Conservation (phyloP, 2,329 filamentous ascomycete genomes). For the Fusarium brevicatenulatum region DNA sequence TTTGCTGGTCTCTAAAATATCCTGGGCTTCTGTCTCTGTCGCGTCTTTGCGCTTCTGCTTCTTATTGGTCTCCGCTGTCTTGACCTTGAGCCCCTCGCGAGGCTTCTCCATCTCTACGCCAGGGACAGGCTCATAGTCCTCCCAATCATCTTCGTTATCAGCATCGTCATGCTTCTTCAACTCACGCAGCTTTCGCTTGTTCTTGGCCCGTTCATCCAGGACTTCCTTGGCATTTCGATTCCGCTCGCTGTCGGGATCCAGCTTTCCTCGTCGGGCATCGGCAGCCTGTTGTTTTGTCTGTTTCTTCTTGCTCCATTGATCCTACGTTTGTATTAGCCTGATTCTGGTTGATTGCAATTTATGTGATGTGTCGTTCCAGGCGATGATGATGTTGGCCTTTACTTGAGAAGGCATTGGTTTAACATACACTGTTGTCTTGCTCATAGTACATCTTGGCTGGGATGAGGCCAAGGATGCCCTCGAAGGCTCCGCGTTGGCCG, state of each 20-base stretch:
- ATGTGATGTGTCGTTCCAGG: slow-evolving; percentile 7
- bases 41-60: slow-evolving; percentile 59
- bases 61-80: slow-evolving; percentile 61
- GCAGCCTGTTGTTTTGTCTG: slow-evolving; percentile 91
- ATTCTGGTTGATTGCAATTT: background rate
- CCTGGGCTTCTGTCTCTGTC: slow-evolving; percentile 17
- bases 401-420: slow-evolving; percentile 6
- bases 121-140: slow-evolving; percentile 57
- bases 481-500: slow-evolving; percentile 77
- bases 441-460: slow-evolving; percentile 92
- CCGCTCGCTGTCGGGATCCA: slow-evolving; percentile 85
- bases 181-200: slow-evolving; percentile 83
- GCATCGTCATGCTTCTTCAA: slow-evolving; percentile 61
- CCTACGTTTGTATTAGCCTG: slow-evolving; percentile 60
- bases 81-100: slow-evolving; percentile 69
- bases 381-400: slow-evolving; percentile 8
- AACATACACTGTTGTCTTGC: slow-evolving; percentile 82
- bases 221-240: slow-evolving; percentile 90
- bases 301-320: slow-evolving; percentile 94
- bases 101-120: slow-evolving; percentile 70
- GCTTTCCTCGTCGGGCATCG: slow-evolving; percentile 85
- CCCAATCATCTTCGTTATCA: slow-evolving; percentile 58
- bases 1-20: slow-evolving; percentile 58
- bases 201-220: slow-evolving; percentile 80
- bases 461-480: slow-evolving; percentile 86